Base-by-base conservation (phyloP, 805 yeast species). In the Ogataea siamensis region DNA sequence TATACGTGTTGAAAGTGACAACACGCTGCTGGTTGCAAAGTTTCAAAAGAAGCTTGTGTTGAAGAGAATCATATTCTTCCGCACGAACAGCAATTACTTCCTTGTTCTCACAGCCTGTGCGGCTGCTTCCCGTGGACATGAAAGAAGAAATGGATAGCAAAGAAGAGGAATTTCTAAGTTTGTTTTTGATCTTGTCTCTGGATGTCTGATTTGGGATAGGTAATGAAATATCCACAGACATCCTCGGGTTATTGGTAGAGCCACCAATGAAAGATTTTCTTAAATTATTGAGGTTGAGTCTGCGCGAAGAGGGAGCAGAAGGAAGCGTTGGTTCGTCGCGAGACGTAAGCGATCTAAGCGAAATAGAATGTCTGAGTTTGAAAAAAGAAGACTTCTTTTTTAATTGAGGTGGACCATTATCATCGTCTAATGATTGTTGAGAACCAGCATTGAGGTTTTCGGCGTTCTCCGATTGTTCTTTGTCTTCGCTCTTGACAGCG, bases 151-250 rank as follows among this genome's bases (percentile, higher is more conserved):
- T 61, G 9, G 76, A 67, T 18, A 74, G 51, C 30, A 75, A 54
- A 4, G 80, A 73, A 2, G 73, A 61, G 19, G 76, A 70, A 39
- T 73, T 74, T 47, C 68, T 68, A 32, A 80, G 58, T 48, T 75
- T 80, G 41, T 68, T 66, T 46, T 70, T 68, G 36, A 80, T 62
- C 44, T 76, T 78, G 43, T 71, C 77, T 23, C 77, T 66, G 11
- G 83, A 72, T 9, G 68, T 69, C 25, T 71, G 73, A 40, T 73
- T 76, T 5, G 82, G 79, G 4, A 73, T 66, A 1, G 86, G 87
- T 39, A 76, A 57, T 4, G 85, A 78, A 11, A 80, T 79, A 60
- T 64, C 66, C 6, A 5, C 49, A 14, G 13, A 53, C 37, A 14
- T 39, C 23, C 34, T 22, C n/a, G 37, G 18, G 24, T 11, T 32